These are phyloP conservation scores for Ascochyta fabae DNA, from an alignment of 2,329 filamentous ascomycete species.

Conservation along the genomic window DNA sequence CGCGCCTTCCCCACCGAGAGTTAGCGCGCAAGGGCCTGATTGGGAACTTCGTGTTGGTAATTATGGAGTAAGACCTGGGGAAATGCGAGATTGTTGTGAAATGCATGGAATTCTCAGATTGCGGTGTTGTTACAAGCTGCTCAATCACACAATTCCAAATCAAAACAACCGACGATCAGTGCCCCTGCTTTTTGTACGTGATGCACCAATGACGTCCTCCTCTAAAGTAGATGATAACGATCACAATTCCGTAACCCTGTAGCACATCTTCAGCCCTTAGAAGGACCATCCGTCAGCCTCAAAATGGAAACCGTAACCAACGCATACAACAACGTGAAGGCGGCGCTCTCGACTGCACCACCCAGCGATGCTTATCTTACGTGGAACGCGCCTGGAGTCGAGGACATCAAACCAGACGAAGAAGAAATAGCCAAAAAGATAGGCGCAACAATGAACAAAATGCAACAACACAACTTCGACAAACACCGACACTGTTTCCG, in stretches of 20 bases:
- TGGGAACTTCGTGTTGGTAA: background rate
- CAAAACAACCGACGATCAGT: background rate
- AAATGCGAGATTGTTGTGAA: background rate
- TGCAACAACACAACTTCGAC: conserved; percentile 52
- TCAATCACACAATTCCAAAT: background rate
- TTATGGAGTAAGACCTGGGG: background rate
- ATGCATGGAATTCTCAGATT: background rate
- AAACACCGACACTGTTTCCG: conserved; percentile 47
- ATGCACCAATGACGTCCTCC: conserved; percentile 1
- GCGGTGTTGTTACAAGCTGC: background rate
- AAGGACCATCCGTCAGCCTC: too few relatives aligned
- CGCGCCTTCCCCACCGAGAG: background rate
- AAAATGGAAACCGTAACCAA: conserved; percentile 2
- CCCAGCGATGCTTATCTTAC: conserved; percentile 30
- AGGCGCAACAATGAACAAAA: conserved; percentile 46
- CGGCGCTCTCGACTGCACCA: conserved; percentile 26
- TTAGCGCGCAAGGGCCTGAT: background rate
- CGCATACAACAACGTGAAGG: conserved; percentile 18
- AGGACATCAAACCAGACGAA: conserved; percentile 40
- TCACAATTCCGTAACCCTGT: background rate
- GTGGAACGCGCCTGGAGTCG: conserved; percentile 46
- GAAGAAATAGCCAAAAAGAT: conserved; percentile 46
- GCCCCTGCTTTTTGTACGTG: background rate
- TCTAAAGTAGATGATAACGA: background rate
- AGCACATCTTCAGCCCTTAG: background rate